phyloP scores from a whole-genome alignment of 495 filamentous ascomycete species.

The Hyaloscypha finlandica region DNA sequence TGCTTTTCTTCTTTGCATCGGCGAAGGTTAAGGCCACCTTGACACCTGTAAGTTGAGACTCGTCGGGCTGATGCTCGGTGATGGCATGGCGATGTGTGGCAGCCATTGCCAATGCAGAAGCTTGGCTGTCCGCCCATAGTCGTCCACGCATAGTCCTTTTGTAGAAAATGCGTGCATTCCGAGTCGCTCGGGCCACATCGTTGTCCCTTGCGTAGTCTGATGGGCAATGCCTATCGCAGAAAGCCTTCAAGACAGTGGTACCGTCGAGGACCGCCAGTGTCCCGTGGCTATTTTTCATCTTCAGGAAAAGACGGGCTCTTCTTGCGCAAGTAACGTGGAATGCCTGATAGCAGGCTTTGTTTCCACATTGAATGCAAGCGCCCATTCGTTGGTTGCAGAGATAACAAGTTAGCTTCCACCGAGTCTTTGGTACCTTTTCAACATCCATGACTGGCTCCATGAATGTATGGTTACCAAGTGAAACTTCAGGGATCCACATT shows the following conservation, averaged over 20 bases:
- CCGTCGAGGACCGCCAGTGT: slow-evolving; percentile 79
- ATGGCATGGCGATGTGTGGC: slow-evolving; percentile 62
- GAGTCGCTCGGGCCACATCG: slow-evolving; percentile 57
- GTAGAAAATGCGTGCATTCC: slow-evolving; percentile 71
- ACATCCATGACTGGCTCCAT: slow-evolving; percentile 99
- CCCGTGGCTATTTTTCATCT: slow-evolving; percentile 92
- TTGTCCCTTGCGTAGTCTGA: slow-evolving; percentile 86
- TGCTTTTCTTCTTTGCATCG: slow-evolving; percentile 75
- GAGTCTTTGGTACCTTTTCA: slow-evolving; percentile 89
- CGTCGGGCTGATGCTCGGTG: slow-evolving; percentile 57
- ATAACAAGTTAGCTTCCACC: slow-evolving; percentile 95
- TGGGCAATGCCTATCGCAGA: slow-evolving; percentile 95
- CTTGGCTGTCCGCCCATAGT: slow-evolving; percentile 89
- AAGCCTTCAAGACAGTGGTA: slow-evolving; percentile 82
- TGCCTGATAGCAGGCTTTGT: slow-evolving; percentile 95
- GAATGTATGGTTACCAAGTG: slow-evolving; percentile 91
- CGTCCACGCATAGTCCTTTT: slow-evolving; percentile 80
- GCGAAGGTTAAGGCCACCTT: slow-evolving; percentile 61
- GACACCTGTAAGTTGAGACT: slow-evolving; percentile 56
- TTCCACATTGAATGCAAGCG: slow-evolving; percentile 96
- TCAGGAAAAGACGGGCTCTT: slow-evolving; percentile 82
- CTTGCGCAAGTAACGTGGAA: slow-evolving; percentile 98
- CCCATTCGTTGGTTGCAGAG: slow-evolving; percentile 98
- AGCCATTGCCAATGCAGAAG: slow-evolving; percentile 77
- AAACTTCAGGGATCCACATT: slow-evolving; percentile 98